Evolutionary conservation across 768 basidiomycete species (phyloP).

Genomic region (Russula abietina): DNA sequence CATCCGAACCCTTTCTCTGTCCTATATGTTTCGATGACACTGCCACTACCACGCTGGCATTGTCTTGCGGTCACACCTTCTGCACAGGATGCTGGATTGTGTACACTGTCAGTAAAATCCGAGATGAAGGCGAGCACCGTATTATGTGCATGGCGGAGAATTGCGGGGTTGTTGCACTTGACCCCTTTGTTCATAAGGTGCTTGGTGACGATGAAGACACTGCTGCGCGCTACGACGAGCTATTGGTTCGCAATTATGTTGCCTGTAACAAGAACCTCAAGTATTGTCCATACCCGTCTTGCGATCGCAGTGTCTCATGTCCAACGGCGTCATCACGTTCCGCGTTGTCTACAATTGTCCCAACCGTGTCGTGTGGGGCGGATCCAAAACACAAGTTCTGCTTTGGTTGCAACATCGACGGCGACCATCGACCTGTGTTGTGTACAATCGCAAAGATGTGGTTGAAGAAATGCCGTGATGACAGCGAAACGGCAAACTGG

Average conservation of each 20-base stretch:
- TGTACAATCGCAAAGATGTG: constrained; percentile 88
- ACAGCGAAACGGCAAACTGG: constrained; percentile 99
- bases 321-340: constrained; percentile 69
- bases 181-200: constrained; percentile 52
- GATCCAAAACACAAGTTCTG: constrained; percentile 72
- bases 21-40: constrained; percentile 89
- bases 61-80: constrained; percentile 81
- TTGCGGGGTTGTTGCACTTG: constrained; percentile 60
- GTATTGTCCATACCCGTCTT: constrained; percentile 93
- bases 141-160: constrained; percentile 79
- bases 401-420: constrained; percentile 87
- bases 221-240: constrained; percentile 73
- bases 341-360: constrained; percentile 72
- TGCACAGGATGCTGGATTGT: constrained; percentile 81
- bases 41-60: constrained; percentile 53
- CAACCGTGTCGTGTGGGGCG: constrained; percentile 82
- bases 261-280: constrained; percentile 74
- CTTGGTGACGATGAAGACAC: constrained; percentile 51
- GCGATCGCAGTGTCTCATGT: constrained; percentile 92
- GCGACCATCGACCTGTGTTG: constrained; percentile 87
- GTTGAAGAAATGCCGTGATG: constrained; percentile 96
- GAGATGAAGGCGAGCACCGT: constrained; percentile 67
- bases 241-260: constrained; percentile 88
- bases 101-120: constrained; percentile 75
- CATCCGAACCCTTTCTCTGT: constrained; percentile 65